Percentiles rank a stretch among this genome's conserved stretches.
These are phyloP conservation scores for Aspergillus bombycis DNA, from an alignment of 2,329 filamentous ascomycete genomes.

Conservation along the genomic window DNA sequence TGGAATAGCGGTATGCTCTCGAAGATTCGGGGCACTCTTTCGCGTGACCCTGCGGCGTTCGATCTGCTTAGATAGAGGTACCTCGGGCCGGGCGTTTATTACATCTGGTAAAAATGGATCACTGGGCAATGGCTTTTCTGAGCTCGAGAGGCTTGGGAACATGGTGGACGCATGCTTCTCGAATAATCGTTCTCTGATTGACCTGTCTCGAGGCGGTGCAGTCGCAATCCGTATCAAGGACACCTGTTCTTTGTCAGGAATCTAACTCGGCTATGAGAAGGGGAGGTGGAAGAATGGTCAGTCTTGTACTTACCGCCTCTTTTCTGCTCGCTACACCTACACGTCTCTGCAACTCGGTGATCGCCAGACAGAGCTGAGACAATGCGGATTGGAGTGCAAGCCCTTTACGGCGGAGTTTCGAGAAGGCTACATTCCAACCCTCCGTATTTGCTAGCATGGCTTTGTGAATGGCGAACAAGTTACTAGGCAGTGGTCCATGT, in stretches of 20 bases:
- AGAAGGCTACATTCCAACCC: constrained; percentile 82
- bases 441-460: constrained; percentile 94
- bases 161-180: constrained; percentile 19
- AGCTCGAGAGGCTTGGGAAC: constrained; percentile 2
- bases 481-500: constrained; percentile 59
- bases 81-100: constrained; percentile 11
- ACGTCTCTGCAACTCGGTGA: constrained; percentile 82
- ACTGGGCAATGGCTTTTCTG: constrained; percentile 36
- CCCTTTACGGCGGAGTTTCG: constrained; percentile 73
- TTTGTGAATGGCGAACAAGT: constrained; percentile 73
- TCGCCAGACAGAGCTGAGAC: constrained; percentile 72
- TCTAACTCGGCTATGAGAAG: neutral
- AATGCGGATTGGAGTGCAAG: constrained; percentile 71
- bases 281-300: neutral
- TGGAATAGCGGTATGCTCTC: constrained; percentile 18
- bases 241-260: constrained; percentile 17
- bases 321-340: constrained; percentile 81
- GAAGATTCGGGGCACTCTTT: constrained; percentile 23
- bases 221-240: constrained; percentile 23
- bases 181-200: constrained; percentile 30
- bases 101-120: constrained; percentile 25
- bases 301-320: constrained; percentile 62
- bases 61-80: constrained; percentile 13
- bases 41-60: constrained; percentile 14
- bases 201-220: constrained; percentile 21